phyloP scores from a whole-genome alignment of 371 early-diverging fungal species.

The Mortierella sp. region DNA sequence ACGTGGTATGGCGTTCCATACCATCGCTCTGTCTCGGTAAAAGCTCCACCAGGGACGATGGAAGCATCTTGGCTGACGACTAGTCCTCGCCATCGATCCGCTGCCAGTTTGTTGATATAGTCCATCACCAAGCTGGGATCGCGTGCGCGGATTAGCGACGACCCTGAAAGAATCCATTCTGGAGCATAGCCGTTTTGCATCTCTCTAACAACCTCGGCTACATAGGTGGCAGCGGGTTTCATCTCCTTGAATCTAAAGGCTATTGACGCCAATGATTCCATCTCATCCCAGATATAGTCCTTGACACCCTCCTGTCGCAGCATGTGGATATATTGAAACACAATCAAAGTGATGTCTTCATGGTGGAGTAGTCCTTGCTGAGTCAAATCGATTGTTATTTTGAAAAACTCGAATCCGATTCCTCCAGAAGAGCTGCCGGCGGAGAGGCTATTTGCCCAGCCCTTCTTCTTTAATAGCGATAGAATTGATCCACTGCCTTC shows the following conservation, averaged over 20 bases:
- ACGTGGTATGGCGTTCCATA: slow-evolving; percentile 87
- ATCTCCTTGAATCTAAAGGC: slow-evolving; percentile 89
- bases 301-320: slow-evolving; percentile 78
- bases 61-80: slow-evolving; percentile 22
- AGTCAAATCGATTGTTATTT: slow-evolving; percentile 82
- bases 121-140: slow-evolving; percentile 67
- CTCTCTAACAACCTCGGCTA: slow-evolving; percentile 61
- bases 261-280: slow-evolving; percentile 72
- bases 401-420: slow-evolving; percentile 81
- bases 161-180: slow-evolving; percentile 74
- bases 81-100: slow-evolving; percentile 64
- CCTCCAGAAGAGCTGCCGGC: slow-evolving; percentile 72
- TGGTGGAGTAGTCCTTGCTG: slow-evolving; percentile 78
- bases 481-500: slow-evolving; percentile 90
- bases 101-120: slow-evolving; percentile 64
- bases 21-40: slow-evolving; percentile 74
- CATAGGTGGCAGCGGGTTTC: slow-evolving; percentile 65
- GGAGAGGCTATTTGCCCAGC: slow-evolving; percentile 84
- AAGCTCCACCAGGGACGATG: slow-evolving; percentile 56
- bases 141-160: slow-evolving; percentile 70
- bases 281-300: slow-evolving; percentile 81
- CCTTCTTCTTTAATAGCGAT: slow-evolving; percentile 83
- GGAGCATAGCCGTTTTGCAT: slow-evolving; percentile 76
- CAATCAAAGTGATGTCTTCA: slow-evolving; percentile 78
- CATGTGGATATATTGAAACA: slow-evolving; percentile 91